Conservation (phyloP, 768 basidiomycete genomes). For the Crucibulum laeve region DNA sequence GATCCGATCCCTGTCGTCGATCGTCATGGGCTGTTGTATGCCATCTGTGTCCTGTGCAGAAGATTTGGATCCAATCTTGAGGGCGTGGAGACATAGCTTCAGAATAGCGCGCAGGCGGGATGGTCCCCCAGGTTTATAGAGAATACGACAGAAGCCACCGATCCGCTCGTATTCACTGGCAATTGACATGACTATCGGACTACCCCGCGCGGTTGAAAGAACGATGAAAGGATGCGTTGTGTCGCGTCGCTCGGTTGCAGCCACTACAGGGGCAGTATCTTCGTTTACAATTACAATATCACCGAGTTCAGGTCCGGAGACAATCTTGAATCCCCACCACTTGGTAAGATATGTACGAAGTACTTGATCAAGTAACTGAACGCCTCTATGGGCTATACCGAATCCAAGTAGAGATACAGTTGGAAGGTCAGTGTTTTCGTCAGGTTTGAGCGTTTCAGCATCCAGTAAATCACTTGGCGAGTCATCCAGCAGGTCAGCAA, state of each 20-base stretch:
- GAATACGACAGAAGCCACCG: constrained; percentile 84
- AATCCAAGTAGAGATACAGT: constrained; percentile 73
- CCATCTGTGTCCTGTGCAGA: background rate
- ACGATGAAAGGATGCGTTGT: constrained; percentile 67
- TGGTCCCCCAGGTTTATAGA: constrained; percentile 90
- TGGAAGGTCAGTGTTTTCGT: constrained; percentile 34
- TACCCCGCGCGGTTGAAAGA: constrained; percentile 67
- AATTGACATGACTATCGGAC: constrained; percentile 54
- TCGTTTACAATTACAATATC: constrained; percentile 85
- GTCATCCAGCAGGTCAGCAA: constrained; percentile 54
- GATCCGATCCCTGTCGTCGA: background rate
- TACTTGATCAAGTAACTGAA: constrained; percentile 60
- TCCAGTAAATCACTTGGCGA: constrained; percentile 21
- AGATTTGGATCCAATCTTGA: constrained; percentile 41
- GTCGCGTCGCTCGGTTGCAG: constrained; percentile 55
- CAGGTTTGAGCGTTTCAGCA: constrained; percentile 42
- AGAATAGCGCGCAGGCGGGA: constrained; percentile 63
- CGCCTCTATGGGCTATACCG: constrained; percentile 57
- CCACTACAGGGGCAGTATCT: constrained; percentile 52
- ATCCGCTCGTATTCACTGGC: constrained; percentile 70
- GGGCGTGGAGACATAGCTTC: constrained; percentile 55
- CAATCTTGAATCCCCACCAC: constrained; percentile 73
- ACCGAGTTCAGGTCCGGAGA: constrained; percentile 37
- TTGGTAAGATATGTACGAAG: constrained; percentile 60
- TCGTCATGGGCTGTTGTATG: background rate